Evolutionary conservation across 1,284 basidiomycete genomes (phyloP), one percentile per base, ranked within the genome.

Genomic region (Rhodotorula sp.): DNA sequence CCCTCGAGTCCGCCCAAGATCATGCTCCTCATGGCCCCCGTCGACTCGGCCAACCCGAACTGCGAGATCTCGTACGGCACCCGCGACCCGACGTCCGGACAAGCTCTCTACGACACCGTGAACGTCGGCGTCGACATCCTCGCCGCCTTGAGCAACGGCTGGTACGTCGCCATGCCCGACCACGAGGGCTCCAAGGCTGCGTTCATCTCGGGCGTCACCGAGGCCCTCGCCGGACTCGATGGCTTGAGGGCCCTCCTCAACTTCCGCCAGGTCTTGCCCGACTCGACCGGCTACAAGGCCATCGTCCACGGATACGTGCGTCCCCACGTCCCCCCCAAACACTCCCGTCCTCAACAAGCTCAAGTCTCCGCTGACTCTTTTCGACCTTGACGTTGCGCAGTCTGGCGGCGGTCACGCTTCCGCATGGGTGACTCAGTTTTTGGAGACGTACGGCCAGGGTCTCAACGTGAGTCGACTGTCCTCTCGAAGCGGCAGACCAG

Each of bases 41-140:
- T 48, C 62, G 62, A 64, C 50, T 58, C 62, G 37, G 62, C 62
- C 26, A 26, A 24, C 4, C 22, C n/a, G 8, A 56, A 64, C 37
- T 64, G 62, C 48, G 28, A 51, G 8, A 30, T 48, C 5, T 57
- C 55, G 22, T 64, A 40, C 55, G 55, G 40, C 62, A 4, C 48
- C 51, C 48, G n/a, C 31, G 24, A n/a, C 22, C 34, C 51, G 8
- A 60, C 47, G 11, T 37, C n/a, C 24, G 47, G 46, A 7, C 34
- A 44, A 4, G 44, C 59, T 16, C n/a, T 51, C 30, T 31, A 50
- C 47, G 30, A 48, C 16, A 9, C 34, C 28, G 9, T 37, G 15
- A 44, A 26, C 26, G 58, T 34, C 31, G 26, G 15, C 7, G n/a
- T 50, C 28, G 62, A 64, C 30, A 30, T 64, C 37, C n/a, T 58